Conservation (phyloP, 2,329 filamentous ascomycete genomes). For the Aspergillus sp. region DNA sequence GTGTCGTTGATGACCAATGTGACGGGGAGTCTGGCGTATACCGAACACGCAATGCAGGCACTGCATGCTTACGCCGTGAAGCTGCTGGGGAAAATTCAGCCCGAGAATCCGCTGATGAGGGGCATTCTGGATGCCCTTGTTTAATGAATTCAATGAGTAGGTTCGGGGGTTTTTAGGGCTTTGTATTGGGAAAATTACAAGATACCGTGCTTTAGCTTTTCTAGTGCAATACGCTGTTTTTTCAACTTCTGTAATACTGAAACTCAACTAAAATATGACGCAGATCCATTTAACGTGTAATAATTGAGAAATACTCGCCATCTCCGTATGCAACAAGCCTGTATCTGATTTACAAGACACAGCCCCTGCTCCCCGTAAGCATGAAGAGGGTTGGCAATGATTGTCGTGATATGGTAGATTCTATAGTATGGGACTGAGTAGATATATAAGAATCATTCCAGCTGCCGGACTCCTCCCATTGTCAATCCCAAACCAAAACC, state of each 20-base stretch:
- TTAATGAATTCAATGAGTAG: neutral
- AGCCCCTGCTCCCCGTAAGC: neutral
- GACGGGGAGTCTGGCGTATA: constrained; percentile 79
- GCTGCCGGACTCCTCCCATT: neutral
- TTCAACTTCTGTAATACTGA: neutral
- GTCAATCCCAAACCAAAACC: neutral
- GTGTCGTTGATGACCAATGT: constrained; percentile 70
- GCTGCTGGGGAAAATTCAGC: neutral
- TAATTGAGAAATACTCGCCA: neutral
- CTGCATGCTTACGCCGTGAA: neutral
- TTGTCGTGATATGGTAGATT: neutral
- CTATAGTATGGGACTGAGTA: neutral
- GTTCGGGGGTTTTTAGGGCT: neutral
- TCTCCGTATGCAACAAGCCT: neutral
- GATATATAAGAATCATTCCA: neutral
- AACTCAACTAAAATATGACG: neutral
- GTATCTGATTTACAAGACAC: neutral
- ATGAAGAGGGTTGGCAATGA: neutral
- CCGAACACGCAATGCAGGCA: neutral
- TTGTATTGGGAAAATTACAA: neutral
- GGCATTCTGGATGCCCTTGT: neutral
- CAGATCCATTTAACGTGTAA: neutral
- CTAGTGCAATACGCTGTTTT: neutral
- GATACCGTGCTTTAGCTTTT: neutral
- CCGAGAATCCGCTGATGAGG: neutral